Percentiles rank a stretch among this genome's conserved stretches.
phyloP scores from a whole-genome alignment of 1,139 yeast species.

The Magnusiomyces tetraspermus region DNA sequence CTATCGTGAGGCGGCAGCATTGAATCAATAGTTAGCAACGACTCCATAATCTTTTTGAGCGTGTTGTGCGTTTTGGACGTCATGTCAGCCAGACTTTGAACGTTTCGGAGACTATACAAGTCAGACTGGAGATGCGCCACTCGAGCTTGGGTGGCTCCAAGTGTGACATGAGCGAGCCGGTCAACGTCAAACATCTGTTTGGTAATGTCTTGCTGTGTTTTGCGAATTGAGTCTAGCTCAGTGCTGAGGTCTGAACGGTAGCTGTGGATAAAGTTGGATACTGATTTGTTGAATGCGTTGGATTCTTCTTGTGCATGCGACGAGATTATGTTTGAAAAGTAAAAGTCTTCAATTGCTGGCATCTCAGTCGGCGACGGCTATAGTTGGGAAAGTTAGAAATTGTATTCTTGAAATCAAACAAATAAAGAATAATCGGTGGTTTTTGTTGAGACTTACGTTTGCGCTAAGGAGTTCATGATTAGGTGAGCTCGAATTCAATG shows the following conservation, averaged over 20 bases:
- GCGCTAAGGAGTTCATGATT: background rate
- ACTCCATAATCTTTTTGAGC: conserved; percentile 15
- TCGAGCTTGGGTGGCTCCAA: conserved; percentile 16
- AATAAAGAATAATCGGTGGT: background rate
- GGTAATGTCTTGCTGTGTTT: conserved; percentile 17
- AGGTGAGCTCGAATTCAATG: background rate
- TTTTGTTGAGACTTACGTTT: background rate
- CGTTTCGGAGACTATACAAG: conserved; percentile 10
- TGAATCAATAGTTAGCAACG: conserved; percentile 21
- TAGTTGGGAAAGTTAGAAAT: background rate
- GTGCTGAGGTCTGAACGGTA: conserved; percentile 18
- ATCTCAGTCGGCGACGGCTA: conserved; percentile 5
- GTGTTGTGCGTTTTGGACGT: conserved; percentile 17
- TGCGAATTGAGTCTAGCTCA: conserved; percentile 16
- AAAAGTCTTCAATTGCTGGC: conserved; percentile 20
- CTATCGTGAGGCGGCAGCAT: conserved; percentile 23
- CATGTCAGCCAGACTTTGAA: conserved; percentile 12
- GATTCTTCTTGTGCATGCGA: conserved; percentile 11
- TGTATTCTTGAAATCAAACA: background rate
- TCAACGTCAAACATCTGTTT: conserved; percentile 19
- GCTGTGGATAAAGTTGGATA: conserved; percentile 12
- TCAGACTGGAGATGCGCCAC: conserved; percentile 13
- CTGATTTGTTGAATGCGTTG: conserved; percentile 12
- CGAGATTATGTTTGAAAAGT: conserved; percentile 9
- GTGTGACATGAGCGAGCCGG: conserved; percentile 16